A percentile compares a stretch with the other conserved stretches of the same genome.
These are phyloP conservation scores for Phoma herbarum DNA, from an alignment of 2,329 filamentous ascomycete species.

Conservation along the genomic window DNA sequence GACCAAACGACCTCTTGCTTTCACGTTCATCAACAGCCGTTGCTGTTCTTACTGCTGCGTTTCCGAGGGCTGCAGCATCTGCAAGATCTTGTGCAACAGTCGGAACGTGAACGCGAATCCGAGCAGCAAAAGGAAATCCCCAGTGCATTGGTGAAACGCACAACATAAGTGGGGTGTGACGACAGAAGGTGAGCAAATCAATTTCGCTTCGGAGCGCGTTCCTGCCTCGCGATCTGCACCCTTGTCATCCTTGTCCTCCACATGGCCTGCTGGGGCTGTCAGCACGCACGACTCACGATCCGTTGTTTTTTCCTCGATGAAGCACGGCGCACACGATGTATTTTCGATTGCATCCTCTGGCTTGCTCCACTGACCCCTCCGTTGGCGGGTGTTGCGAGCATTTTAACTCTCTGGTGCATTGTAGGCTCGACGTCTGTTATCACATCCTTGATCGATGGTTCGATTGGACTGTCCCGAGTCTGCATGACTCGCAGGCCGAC, in stretches of 20 bases:
- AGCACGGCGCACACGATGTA: not conserved
- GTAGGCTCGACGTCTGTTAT: not conserved
- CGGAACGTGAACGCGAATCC: conserved; percentile 10
- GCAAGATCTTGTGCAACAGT: conserved; percentile 22
- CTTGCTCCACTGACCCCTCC: not conserved
- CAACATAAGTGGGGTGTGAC: conserved; percentile 30
- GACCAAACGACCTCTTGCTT: conserved; percentile 12
- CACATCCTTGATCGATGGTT: not conserved
- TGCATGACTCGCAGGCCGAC: conserved; percentile 20
- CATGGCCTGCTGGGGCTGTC: conserved; percentile 40
- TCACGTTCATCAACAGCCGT: conserved; percentile 6
- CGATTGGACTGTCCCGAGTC: not conserved
- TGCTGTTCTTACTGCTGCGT: conserved; percentile 1
- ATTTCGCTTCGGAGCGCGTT: conserved; percentile 43
- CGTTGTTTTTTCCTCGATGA: not conserved
- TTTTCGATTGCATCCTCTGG: not conserved
- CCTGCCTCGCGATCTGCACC: conserved; percentile 19
- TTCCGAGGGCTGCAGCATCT: conserved; percentile 12
- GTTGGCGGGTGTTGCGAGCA: not conserved
- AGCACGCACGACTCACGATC: not conserved
- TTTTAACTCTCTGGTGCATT: not conserved
- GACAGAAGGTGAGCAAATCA: conserved; percentile 44
- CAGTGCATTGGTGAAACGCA: conserved; percentile 17
- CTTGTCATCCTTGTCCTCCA: conserved; percentile 45
- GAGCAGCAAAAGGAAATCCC: conserved; percentile 13